These are phyloP conservation scores for Cucumis sativus DNA, from an alignment of 306 rosid genomes.

Conservation along the genomic window DNA sequence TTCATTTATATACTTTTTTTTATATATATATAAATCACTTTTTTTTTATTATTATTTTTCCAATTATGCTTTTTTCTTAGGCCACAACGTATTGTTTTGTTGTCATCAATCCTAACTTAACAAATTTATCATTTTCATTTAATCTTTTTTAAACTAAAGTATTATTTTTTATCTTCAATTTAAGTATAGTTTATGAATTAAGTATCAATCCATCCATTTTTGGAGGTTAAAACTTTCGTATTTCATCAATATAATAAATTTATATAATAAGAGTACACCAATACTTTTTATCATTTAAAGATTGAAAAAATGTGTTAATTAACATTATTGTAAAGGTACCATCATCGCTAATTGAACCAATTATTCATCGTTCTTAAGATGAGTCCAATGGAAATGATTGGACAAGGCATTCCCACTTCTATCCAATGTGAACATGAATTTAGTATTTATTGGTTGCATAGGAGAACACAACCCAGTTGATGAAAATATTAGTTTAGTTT, in stretches of 20 bases:
- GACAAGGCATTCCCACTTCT: background rate
- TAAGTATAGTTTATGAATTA: too few relatives aligned
- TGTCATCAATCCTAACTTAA: background rate
- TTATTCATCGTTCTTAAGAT: background rate
- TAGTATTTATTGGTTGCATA: background rate
- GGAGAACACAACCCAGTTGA: background rate
- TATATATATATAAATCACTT: background rate
- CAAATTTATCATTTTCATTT: background rate
- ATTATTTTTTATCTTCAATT: too few relatives aligned
- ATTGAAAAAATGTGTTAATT: background rate
- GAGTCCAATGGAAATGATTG: background rate
- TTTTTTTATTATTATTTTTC: background rate
- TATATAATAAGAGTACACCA: too few relatives aligned
- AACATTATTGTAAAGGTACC: background rate
- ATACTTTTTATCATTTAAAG: background rate
- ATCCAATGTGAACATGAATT: background rate
- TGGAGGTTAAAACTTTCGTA: too few relatives aligned
- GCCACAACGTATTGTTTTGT: background rate
- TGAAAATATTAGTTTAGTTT: background rate
- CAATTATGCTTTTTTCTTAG: background rate
- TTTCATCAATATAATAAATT: too few relatives aligned
- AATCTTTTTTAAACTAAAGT: background rate
- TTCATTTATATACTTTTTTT: too few relatives aligned
- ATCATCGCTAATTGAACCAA: background rate
- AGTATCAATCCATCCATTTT: too few relatives aligned